Conservation (phyloP, 2,329 filamentous ascomycete species). For the Xylariaceae sp. region DNA sequence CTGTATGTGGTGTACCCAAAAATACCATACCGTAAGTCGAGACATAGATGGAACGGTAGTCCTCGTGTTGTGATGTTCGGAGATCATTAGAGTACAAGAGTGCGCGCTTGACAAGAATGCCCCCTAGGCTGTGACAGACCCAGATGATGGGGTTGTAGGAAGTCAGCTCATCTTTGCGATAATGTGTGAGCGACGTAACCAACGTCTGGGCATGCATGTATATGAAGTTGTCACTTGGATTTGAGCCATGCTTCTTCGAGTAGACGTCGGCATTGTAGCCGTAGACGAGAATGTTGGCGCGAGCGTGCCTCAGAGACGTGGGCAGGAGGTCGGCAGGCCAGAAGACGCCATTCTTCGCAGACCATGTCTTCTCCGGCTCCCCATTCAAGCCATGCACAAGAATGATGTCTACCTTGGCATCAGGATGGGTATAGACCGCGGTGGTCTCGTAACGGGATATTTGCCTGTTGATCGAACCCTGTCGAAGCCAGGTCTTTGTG, state of each 20-base stretch:
- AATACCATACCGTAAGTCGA: slow-evolving; percentile 74
- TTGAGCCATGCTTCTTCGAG: slow-evolving; percentile 43
- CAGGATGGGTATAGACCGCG: slow-evolving; percentile 53
- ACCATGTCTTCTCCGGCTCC: slow-evolving; percentile 59
- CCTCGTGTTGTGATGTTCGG: slow-evolving; percentile 53
- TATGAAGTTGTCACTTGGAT: slow-evolving; percentile 61
- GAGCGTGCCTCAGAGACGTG: slow-evolving; percentile 48
- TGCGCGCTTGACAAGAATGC: slow-evolving; percentile 65
- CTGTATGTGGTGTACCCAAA: slow-evolving; percentile 69
- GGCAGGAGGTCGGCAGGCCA: slow-evolving; percentile 68
- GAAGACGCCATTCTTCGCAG: slow-evolving; percentile 51
- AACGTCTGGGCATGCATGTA: slow-evolving; percentile 67
- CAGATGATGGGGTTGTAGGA: slow-evolving; percentile 65
- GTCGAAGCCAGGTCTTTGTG: slow-evolving; percentile 10
- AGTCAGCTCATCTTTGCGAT: slow-evolving; percentile 54
- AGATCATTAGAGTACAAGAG: slow-evolving; percentile 62
- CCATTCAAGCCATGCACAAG: slow-evolving; percentile 69
- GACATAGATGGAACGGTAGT: slow-evolving; percentile 63
- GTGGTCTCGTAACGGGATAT: slow-evolving; percentile 54
- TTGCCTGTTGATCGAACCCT: slow-evolving; percentile 47
- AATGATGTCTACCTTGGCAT: slow-evolving; percentile 59
- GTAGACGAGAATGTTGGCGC: slow-evolving; percentile 64
- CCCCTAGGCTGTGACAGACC: slow-evolving; percentile 69
- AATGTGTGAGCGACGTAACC: slow-evolving; percentile 56
- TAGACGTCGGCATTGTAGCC: slow-evolving; percentile 68